These are phyloP conservation scores for Penicillium canescens DNA, from an alignment of 495 filamentous ascomycete species.

Conservation along the genomic window DNA sequence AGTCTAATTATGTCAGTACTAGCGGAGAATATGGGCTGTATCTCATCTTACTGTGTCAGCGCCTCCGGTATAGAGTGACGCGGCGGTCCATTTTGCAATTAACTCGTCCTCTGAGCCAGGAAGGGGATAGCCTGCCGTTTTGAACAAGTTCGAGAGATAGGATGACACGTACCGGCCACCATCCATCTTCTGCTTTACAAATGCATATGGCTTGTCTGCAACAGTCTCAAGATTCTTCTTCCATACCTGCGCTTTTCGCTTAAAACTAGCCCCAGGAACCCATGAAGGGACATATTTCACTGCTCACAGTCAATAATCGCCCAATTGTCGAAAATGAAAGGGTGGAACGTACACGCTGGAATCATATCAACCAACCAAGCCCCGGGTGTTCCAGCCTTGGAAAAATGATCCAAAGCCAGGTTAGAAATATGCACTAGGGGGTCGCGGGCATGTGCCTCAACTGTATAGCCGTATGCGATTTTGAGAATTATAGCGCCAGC, in stretches of 20 bases:
- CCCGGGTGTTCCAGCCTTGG: constrained; percentile 40
- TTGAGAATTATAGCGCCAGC: constrained; percentile 49
- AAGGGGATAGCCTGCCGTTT: constrained; percentile 9
- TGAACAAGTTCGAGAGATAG: constrained; percentile 37
- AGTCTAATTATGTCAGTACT: constrained; percentile 8
- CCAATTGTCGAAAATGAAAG: not conserved
- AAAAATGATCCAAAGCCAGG: constrained; percentile 44
- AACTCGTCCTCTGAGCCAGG: constrained; percentile 26
- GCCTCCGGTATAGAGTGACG: constrained; percentile 54
- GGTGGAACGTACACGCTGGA: constrained; percentile 19
- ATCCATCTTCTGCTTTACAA: constrained; percentile 45
- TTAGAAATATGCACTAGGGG: constrained; percentile 43
- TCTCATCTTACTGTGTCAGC: constrained; percentile 45
- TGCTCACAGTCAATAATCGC: not conserved
- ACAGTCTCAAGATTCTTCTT: constrained; percentile 22
- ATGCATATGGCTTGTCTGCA: constrained; percentile 38
- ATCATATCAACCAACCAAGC: constrained; percentile 48
- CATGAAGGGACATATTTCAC: constrained; percentile 47
- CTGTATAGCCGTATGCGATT: constrained; percentile 51
- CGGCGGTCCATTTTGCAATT: constrained; percentile 43
- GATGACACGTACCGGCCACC: constrained; percentile 34
- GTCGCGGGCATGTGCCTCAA: constrained; percentile 40
- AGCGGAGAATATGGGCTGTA: not conserved
- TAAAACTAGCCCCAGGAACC: constrained; percentile 51
- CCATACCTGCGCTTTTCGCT: constrained; percentile 38